Evolutionary conservation across 768 basidiomycete species (phyloP).

Genomic region (Floccularia luteovirens): DNA sequence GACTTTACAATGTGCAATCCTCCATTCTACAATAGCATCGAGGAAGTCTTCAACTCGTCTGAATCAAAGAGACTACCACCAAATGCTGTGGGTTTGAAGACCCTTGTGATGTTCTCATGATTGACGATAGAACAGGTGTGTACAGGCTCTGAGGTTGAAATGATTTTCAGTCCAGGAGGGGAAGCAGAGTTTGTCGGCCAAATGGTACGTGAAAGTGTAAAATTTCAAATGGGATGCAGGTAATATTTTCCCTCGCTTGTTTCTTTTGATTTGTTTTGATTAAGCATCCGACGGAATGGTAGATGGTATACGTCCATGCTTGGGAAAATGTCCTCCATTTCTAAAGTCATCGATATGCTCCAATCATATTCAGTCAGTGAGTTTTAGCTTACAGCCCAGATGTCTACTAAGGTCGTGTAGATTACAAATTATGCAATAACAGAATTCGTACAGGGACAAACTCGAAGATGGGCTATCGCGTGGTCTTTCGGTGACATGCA

Average conservation of each 20-base stretch:
- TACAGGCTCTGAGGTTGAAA: conserved; percentile 81
- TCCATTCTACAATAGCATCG: conserved; percentile 78
- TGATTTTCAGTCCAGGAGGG: conserved; percentile 79
- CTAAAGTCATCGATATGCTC: conserved; percentile 49
- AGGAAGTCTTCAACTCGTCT: conserved; percentile 57
- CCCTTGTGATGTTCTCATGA: not conserved
- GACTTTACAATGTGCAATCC: conserved; percentile 95
- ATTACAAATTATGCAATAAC: conserved; percentile 83
- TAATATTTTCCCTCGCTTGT: conserved; percentile 17
- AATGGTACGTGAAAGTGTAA: conserved; percentile 73
- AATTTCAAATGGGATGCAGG: conserved; percentile 47
- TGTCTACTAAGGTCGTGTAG: conserved; percentile 27
- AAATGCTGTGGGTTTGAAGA: conserved; percentile 47
- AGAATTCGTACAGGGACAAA: conserved; percentile 81
- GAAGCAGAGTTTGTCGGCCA: conserved; percentile 69
- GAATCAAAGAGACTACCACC: conserved; percentile 60
- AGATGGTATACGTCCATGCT: conserved; percentile 95
- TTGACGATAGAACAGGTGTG: conserved; percentile 46
- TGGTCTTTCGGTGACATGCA: conserved; percentile 70
- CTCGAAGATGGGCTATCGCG: conserved; percentile 85
- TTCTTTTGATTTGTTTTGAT: not conserved
- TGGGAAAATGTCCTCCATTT: conserved; percentile 76
- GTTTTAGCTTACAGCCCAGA: too few species aligned
- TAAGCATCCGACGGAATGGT: not conserved
- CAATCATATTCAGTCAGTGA: conserved; percentile 25